phyloP scores from a whole-genome alignment of 2,329 filamentous ascomycete genomes.

The Didymella arachidicola region DNA sequence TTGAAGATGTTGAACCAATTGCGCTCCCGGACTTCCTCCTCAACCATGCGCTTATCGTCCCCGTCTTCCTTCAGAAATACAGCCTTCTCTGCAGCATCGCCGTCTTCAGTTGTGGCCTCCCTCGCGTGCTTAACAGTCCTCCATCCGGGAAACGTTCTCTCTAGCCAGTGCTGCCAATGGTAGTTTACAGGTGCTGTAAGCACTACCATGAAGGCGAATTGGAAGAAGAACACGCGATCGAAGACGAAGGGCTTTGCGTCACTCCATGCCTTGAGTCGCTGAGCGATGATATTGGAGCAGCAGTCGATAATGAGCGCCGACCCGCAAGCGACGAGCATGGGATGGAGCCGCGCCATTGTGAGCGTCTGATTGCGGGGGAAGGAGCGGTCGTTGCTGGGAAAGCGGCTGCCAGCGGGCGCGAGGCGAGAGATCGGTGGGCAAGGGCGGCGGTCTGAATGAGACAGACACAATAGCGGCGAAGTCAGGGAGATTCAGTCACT shows the following conservation, averaged over 20 bases:
- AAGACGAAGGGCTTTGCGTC: conserved; percentile 48
- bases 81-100: conserved; percentile 42
- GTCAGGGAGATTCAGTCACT: conserved; percentile 7
- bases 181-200: conserved; percentile 83
- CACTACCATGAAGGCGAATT: conserved; percentile 66
- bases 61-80: conserved; percentile 39
- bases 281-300: conserved; percentile 50
- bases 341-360: conserved; percentile 39
- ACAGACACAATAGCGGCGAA: not conserved
- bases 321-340: conserved; percentile 45
- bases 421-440: not conserved
- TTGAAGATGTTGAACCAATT: conserved; percentile 66
- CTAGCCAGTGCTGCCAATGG: conserved; percentile 83
- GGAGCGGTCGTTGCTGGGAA: not conserved
- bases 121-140: conserved; percentile 35
- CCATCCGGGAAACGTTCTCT: conserved; percentile 73
- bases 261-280: conserved; percentile 48
- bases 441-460: not conserved
- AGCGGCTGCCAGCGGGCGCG: not conserved
- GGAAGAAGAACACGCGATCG: conserved; percentile 48
- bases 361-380: not conserved
- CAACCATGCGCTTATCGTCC: conserved; percentile 34
- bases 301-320: conserved; percentile 48
- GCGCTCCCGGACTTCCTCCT: conserved; percentile 43
- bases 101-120: conserved; percentile 14